phyloP scores from a whole-genome alignment of 495 filamentous ascomycete genomes.

The Pseudevernia furfuracea region DNA sequence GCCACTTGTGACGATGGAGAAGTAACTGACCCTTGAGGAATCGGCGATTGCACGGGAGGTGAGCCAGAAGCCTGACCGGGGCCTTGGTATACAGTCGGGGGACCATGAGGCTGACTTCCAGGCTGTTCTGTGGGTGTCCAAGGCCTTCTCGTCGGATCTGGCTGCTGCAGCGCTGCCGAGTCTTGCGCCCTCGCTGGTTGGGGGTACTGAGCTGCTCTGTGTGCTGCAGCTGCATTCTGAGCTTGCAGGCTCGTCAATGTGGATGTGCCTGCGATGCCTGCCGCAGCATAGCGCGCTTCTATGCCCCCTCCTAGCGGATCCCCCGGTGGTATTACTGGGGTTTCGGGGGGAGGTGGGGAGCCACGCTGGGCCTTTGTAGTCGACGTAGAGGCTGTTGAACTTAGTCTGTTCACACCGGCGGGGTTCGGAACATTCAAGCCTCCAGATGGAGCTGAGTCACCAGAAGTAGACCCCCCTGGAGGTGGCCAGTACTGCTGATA shows the following conservation, averaged over 20 bases:
- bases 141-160: slow-evolving; percentile 54
- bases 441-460: slow-evolving; percentile 26
- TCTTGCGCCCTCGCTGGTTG: slow-evolving; percentile 37
- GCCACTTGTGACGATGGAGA: slow-evolving; percentile 21
- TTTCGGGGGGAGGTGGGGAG: slow-evolving; percentile 92
- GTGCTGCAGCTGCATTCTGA: slow-evolving; percentile 74
- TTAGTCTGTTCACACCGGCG: slow-evolving; percentile 63
- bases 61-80: slow-evolving; percentile 40
- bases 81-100: slow-evolving; percentile 89
- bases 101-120: slow-evolving; percentile 80
- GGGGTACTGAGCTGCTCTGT: slow-evolving; percentile 67
- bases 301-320: slow-evolving; percentile 68
- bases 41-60: slow-evolving; percentile 24
- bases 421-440: slow-evolving; percentile 41
- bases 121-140: slow-evolving; percentile 96
- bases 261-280: slow-evolving; percentile 76
- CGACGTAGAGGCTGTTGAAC: slow-evolving; percentile 82
- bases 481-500: slow-evolving; percentile 65
- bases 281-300: slow-evolving; percentile 80
- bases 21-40: slow-evolving; percentile 21
- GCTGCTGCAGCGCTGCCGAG: slow-evolving; percentile 34
- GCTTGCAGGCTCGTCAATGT: slow-evolving; percentile 73
- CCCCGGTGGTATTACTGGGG: slow-evolving; percentile 70
- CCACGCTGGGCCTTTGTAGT: slow-evolving; percentile 88
- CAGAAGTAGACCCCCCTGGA: slow-evolving; percentile 33